Conservation (phyloP, 257 asterid species). For the Cinchona pubescens region DNA sequence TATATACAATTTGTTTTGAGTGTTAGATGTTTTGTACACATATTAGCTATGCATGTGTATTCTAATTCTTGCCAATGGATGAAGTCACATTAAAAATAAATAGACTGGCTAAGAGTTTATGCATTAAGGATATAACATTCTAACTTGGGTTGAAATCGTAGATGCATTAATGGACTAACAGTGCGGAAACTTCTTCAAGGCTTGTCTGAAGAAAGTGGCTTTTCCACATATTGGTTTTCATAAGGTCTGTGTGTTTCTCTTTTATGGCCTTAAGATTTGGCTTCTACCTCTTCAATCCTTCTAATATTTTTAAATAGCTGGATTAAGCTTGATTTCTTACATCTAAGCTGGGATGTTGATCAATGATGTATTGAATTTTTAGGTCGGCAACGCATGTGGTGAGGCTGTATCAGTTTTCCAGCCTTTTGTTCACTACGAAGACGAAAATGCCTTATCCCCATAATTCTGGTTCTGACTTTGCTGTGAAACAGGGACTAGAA, state of each 20-base stretch:
- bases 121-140: constrained; percentile 58
- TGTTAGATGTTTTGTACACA: background rate
- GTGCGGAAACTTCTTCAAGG: constrained; percentile 87
- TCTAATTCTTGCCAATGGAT: constrained; percentile 18
- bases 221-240: constrained; percentile 65
- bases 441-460: constrained; percentile 68
- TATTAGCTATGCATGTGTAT: constrained; percentile 6
- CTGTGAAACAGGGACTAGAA: constrained; percentile 64
- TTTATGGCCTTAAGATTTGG: constrained; percentile 54
- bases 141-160: constrained; percentile 97
- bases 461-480: constrained; percentile 55
- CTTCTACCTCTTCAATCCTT: constrained; percentile 60
- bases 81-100: constrained; percentile 35
- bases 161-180: constrained; percentile 96
- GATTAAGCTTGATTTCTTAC: constrained; percentile 71
- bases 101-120: constrained; percentile 52
- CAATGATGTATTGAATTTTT: constrained; percentile 80
- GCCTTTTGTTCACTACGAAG: constrained; percentile 83
- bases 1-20: background rate
- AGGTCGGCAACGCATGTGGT: constrained; percentile 99
- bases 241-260: constrained; percentile 83
- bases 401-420: constrained; percentile 95
- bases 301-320: constrained; percentile 58
- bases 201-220: constrained; percentile 79
- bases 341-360: constrained; percentile 81